Base-by-base conservation (phyloP, 202 grass and related monocot genomes). In the Zizania palustris region DNA sequence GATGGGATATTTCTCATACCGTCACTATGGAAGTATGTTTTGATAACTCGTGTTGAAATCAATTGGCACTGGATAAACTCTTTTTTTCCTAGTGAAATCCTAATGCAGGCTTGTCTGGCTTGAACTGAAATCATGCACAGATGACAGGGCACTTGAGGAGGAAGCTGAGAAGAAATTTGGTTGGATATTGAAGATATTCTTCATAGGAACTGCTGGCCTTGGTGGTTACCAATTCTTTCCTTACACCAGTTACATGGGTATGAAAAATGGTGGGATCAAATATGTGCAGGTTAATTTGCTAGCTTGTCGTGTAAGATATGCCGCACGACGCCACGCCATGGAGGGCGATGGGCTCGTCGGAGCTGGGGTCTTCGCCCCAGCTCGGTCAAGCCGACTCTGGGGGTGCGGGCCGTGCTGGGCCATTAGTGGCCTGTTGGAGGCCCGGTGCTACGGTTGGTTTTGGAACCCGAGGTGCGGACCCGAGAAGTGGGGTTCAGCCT, bases 211-310 rank as follows among this genome's bases (percentile, higher is more conserved):
- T 71, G 95, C 95, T 76, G 80, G 73, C 16, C 69, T 92, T 79
- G 91, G 91, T 78, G 95, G 75, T 38, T 98, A 84, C 39, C 72
- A 98, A 38, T 98, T 98, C 86, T 92, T 98, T 86, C 95, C 89
- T 53, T 94, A 28, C 28, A 28, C 2, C 28, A 28, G 28, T 28
- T 28, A 98, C 56, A 98, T 98, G 95, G 91, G 95, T 98, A 89
- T 68, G 66, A 38, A n/a, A n/a, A n/a, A n/a, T n/a, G n/a, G n/a
- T n/a, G n/a, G n/a, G n/a, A n/a, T n/a, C n/a, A n/a, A n/a, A n/a
- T n/a, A n/a, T n/a, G n/a, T n/a, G n/a, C n/a, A n/a, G n/a, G n/a
- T n/a, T n/a, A n/a, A n/a, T n/a, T n/a, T n/a, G n/a, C n/a, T n/a
- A n/a, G n/a, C n/a, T n/a, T n/a, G n/a, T n/a, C n/a, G n/a, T n/a